Evolutionary conservation across 805 yeast species (phyloP).

Genomic region (Ogataea glucozyma): DNA sequence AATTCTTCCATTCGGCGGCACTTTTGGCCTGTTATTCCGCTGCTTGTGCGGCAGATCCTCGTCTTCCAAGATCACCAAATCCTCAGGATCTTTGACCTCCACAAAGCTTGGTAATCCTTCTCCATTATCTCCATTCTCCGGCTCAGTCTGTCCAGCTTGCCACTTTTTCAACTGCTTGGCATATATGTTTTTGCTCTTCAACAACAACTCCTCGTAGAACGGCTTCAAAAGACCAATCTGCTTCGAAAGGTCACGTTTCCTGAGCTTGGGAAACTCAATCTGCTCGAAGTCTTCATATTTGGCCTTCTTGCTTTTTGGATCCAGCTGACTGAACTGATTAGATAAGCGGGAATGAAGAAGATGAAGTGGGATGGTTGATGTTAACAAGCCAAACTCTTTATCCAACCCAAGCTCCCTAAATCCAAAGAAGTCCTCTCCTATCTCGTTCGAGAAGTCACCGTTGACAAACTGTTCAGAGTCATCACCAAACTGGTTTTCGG

Average conservation of each 20-base stretch:
- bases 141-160: too few species aligned
- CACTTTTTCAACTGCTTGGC: slow-evolving; percentile 46
- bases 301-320: slow-evolving; percentile 46
- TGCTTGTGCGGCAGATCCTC: slow-evolving; percentile 82
- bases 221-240: slow-evolving; percentile 63
- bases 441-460: slow-evolving; percentile 90
- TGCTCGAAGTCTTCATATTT: slow-evolving; percentile 68
- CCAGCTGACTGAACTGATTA: slow-evolving; percentile 51
- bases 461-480: slow-evolving; percentile 91
- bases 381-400: slow-evolving; percentile 82
- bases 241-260: slow-evolving; percentile 48
- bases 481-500: slow-evolving; percentile 80
- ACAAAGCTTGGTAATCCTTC: slow-evolving; percentile 21
- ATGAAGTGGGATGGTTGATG: slow-evolving; percentile 87
- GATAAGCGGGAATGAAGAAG: slow-evolving; percentile 75
- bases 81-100: slow-evolving; percentile 35
- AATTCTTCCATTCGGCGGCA: slow-evolving; percentile 91
- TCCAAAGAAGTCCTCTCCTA: slow-evolving; percentile 98
- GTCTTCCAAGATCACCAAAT: slow-evolving; percentile 71
- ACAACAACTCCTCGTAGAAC: slow-evolving; percentile 45
- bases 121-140: too few species aligned
- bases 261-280: slow-evolving; percentile 52
- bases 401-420: slow-evolving; percentile 92
- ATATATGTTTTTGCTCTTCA: slow-evolving; percentile 43
- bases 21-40: slow-evolving; percentile 69